Evolutionary conservation across 257 asterid genomes (phyloP), one percentile per base, ranked within the genome.

Genomic region (Capsicum chinense): DNA sequence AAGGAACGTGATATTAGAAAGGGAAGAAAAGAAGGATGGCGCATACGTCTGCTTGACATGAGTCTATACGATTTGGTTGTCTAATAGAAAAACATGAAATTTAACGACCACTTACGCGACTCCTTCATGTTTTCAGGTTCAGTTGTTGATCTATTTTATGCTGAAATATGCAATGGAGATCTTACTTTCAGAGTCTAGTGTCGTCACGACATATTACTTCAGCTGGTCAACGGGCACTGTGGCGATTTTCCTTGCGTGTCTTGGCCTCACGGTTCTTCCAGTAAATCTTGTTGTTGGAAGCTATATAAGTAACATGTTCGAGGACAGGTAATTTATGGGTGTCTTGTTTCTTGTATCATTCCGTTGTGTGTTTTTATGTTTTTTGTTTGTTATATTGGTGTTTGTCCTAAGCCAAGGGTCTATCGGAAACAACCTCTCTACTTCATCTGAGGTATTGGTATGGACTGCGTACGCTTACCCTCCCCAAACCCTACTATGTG

Each of bases 131-230:
- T 83, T 91, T 87, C 98, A 93, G 99, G 99, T 96, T 89, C 99
- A 94, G 85, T 85, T 96, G 90, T 85, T 96, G 91, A 96, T 95
- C 69, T 96, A 96, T 91, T 96, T 96, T 87, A 96, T 96, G 99
- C 94, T 97, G 86, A 97, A 97, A 87, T 97, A 97, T 64, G 98
- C 95, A 10, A 95, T 94, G 98, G 99, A 94, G 91, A 89, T 97
- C 83, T 88, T 97, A 78, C 98, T 97, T 54, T 94, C 99, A 54
- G 99, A 97, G 89, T 97, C 99, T 35, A 97, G 99, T 86, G 98
- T 97, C 48, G 56, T 97, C 84, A 93, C 98, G 12, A 89, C 98
- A 33, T 86, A 97, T 89, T 97, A 97, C 86, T 97, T 97, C 73
- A 85, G 89, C 3, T 97, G 99, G 99, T 92, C 94, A 13, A 94